Evolutionary conservation across 371 early-diverging fungal species (phyloP).

Genomic region (Circinella umbellata): DNA sequence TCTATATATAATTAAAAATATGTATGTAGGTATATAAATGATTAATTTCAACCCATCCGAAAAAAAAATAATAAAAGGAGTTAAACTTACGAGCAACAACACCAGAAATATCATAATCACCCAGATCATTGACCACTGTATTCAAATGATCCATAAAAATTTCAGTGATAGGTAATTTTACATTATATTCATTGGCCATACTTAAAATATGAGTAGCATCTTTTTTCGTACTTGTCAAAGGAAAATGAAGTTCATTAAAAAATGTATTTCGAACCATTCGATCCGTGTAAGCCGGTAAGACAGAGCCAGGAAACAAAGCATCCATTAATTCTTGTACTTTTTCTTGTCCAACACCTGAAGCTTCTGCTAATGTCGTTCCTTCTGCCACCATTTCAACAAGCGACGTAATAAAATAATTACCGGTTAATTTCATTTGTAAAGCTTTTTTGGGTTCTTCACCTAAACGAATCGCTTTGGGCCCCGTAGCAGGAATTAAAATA

Average conservation of each 20-base stretch:
- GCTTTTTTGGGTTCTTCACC: slow-evolving; percentile 51
- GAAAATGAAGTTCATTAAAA: slow-evolving; percentile 33
- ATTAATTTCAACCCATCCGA: background rate
- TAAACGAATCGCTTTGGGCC: slow-evolving; percentile 45
- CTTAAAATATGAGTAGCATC: slow-evolving; percentile 43
- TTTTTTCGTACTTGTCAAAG: slow-evolving; percentile 37
- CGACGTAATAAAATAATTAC: slow-evolving; percentile 68
- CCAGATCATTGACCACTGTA: slow-evolving; percentile 23
- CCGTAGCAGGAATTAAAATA: slow-evolving; percentile 39
- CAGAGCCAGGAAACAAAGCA: slow-evolving; percentile 52
- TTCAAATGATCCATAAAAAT: slow-evolving; percentile 34
- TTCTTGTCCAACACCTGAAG: slow-evolving; percentile 56
- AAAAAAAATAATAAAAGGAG: too few species aligned
- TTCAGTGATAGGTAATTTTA: slow-evolving; percentile 31
- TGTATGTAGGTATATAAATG: too few species aligned
- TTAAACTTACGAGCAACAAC: slow-evolving; percentile 33
- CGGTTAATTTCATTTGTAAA: slow-evolving; percentile 63
- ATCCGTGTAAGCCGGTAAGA: slow-evolving; percentile 33
- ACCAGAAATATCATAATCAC: slow-evolving; percentile 44
- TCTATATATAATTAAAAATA: background rate
- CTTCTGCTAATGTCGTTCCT: slow-evolving; percentile 72
- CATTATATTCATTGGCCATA: slow-evolving; percentile 32
- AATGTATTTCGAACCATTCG: slow-evolving; percentile 45
- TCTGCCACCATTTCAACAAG: slow-evolving; percentile 69
- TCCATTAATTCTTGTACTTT: slow-evolving; percentile 63